These are phyloP conservation scores for Bombardia bombarda DNA, from an alignment of 495 filamentous ascomycete genomes.

Conservation along the genomic window DNA sequence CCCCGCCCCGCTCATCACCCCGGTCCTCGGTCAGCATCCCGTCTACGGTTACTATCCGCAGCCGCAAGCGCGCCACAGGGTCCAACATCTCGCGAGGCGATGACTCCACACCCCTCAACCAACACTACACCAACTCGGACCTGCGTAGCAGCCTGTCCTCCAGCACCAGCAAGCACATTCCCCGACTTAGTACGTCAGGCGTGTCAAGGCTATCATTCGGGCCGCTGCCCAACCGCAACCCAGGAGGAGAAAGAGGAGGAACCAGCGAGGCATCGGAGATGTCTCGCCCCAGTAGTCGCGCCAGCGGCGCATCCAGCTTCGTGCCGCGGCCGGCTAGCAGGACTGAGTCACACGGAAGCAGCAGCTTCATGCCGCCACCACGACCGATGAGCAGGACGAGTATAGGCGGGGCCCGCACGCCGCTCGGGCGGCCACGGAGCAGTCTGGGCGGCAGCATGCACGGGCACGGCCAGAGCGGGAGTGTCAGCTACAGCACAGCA, in stretches of 20 bases:
- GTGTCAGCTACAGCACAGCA: constrained; percentile 33
- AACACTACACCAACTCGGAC: constrained; percentile 21
- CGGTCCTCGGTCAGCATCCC: constrained; percentile 57
- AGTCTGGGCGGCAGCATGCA: constrained; percentile 48
- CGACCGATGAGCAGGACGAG: constrained; percentile 58
- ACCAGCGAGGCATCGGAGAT: constrained; percentile 22
- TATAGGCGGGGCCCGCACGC: constrained; percentile 55
- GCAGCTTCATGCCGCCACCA: constrained; percentile 41
- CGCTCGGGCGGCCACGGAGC: constrained; percentile 51
- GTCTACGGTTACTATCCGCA: constrained; percentile 67
- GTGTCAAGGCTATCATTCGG: constrained; percentile 48
- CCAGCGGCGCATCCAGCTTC: constrained; percentile 47
- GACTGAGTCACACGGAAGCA: constrained; percentile 27
- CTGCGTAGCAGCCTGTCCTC: constrained; percentile 30
- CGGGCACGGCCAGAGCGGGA: constrained; percentile 37
- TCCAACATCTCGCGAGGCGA: constrained; percentile 43
- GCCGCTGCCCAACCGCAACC: constrained; percentile 40
- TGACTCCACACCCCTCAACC: constrained; percentile 27
- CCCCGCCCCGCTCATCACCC: constrained; percentile 76
- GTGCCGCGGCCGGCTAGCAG: constrained; percentile 42
- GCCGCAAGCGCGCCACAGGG: constrained; percentile 58
- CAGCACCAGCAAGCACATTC: constrained; percentile 37
- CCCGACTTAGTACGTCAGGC: constrained; percentile 44
- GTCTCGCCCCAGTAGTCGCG: constrained; percentile 54
- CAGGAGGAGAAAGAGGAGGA: too few species aligned